Evolutionary conservation across 78 protist genomes (phyloP).

Genomic region (Chrysochromulina tobinii): DNA sequence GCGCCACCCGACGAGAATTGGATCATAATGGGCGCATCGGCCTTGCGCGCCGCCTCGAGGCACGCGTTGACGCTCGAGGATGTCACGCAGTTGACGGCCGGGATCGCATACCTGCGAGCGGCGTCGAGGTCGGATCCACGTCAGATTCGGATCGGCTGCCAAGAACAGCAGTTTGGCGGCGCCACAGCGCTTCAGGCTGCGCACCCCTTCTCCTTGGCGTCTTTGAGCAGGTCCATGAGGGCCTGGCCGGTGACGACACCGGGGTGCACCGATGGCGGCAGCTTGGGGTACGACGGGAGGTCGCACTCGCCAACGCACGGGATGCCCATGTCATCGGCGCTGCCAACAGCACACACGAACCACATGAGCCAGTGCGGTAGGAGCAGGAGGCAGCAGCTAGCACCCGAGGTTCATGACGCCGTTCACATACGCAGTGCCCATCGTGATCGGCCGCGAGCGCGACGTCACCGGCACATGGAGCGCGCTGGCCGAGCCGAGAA

Average conservation of each 20-base stretch:
- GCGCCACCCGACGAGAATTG: constrained; percentile 38
- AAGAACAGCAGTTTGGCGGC: too few species aligned
- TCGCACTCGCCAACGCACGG: constrained; percentile 1
- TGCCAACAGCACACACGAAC: too few species aligned
- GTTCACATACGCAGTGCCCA: too few species aligned
- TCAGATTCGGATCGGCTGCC: too few species aligned
- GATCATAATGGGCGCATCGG: not conserved
- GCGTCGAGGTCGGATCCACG: not conserved
- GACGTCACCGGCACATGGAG: too few species aligned
- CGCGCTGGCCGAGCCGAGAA: too few species aligned
- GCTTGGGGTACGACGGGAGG: not conserved
- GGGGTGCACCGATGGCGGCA: not conserved
- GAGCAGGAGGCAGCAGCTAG: too few species aligned
- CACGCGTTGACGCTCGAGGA: constrained; percentile 62
- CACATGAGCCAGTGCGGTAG: too few species aligned
- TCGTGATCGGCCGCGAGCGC: too few species aligned
- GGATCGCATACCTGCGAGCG: constrained; percentile 53
- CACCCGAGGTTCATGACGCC: too few species aligned
- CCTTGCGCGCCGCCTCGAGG: constrained; percentile 37
- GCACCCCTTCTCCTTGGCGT: not conserved
- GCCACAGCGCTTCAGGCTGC: too few species aligned
- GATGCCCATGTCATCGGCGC: not conserved
- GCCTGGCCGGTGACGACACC: constrained; percentile 7
- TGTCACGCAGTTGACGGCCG: constrained; percentile 64
- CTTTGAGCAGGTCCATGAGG: not conserved